Evolutionary conservation across 1,284 basidiomycete genomes (phyloP), one percentile per base, ranked within the genome.

Genomic region (Coniferiporia sulphurascens): DNA sequence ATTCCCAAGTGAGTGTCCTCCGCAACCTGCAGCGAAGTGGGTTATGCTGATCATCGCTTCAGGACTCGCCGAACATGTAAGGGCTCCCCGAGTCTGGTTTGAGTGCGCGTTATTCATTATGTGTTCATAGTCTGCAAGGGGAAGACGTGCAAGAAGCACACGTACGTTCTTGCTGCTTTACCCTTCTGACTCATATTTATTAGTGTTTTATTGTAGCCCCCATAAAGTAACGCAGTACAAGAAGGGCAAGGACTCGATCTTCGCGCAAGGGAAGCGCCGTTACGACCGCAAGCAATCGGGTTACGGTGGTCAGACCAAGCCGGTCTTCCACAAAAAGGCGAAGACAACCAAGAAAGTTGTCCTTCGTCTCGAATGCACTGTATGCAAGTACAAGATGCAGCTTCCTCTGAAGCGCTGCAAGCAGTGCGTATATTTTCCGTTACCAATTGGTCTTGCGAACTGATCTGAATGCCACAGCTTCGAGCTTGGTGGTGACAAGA

Each of bases 301-400:
- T 82, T 99, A 98, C 81, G 96, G 96, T 91, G 96, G 96, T 83
- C 95, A 98, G 84, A 99, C 96, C 66, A 99, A 99, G 85, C 96
- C 97, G 68, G 95, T 98, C 77, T 98, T 98, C 90, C 96, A 98
- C 91, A 98, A 95, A 84, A 96, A 95, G 87, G 91, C 91, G 62
- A 93, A 94, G 84, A 94, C 93, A 68, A 98, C 96, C 67, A 99
- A 98, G 91, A 99, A 99, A 85, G 94, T 98, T 69, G 96, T 98
- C 59, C 83, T 99, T 66, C 89, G 95, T 76, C 80, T 98, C 72
- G 96, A 99, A 78, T 99, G 96, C 85, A 97, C 94, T 59, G 83
- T 87, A 55, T 99, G 96, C 91, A 99, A 99, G 78, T 95, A 96
- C 83, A 98, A 97, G 86, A 91, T 91, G 88, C 93, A 95, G 75